These are phyloP conservation scores for Termitomyces sp. DNA, from an alignment of 768 basidiomycete species.

Conservation along the genomic window DNA sequence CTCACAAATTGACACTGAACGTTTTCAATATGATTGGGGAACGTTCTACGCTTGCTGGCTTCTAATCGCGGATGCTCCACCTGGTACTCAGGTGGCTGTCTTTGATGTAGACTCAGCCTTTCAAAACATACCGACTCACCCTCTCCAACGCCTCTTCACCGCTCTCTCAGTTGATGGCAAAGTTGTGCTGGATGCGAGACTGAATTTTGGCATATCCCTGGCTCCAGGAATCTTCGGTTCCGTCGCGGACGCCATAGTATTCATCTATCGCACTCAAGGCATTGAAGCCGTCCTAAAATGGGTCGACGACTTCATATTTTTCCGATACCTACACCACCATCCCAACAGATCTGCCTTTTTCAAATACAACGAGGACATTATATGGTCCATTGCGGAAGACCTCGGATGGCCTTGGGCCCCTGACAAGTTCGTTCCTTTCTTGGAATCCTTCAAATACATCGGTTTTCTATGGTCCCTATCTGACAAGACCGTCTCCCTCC, in stretches of 20 bases:
- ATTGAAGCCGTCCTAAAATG: background rate
- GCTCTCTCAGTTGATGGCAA: background rate
- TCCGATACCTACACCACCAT: background rate
- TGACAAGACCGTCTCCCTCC: background rate
- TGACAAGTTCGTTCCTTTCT: background rate
- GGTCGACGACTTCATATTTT: background rate
- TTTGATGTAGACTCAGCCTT: background rate
- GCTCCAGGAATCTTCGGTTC: background rate
- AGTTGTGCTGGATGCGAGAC: background rate
- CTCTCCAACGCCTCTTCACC: background rate
- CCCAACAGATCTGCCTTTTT: background rate
- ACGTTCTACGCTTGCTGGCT: background rate
- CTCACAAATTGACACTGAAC: background rate
- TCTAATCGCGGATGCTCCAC: background rate
- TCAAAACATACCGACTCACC: background rate
- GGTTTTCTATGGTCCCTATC: background rate
- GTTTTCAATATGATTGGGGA: background rate
- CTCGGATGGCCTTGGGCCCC: background rate
- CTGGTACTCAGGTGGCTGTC: background rate
- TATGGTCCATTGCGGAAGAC: background rate
- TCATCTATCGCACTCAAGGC: background rate
- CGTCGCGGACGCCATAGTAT: background rate
- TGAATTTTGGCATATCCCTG: background rate
- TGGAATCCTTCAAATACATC: background rate
- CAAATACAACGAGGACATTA: background rate